Evolutionary conservation across 176 grass and related monocot species (phyloP).

Genomic region (Triticum urartu): DNA sequence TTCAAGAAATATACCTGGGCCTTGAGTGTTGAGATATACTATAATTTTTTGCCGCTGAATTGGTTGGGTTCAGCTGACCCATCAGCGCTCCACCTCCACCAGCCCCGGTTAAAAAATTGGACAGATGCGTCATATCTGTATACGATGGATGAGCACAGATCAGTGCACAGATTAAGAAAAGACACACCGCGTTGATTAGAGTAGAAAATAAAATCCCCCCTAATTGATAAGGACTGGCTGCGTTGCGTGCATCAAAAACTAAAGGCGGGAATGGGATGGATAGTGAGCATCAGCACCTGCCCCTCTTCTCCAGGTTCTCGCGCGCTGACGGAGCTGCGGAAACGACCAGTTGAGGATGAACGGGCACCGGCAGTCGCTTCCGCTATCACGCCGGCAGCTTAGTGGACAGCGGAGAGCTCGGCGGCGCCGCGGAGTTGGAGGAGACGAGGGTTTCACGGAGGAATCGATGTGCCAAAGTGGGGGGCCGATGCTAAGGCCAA

Average conservation of each 20-base stretch:
- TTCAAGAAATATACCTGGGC: not conserved
- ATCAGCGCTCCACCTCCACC: not conserved
- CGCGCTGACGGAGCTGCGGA: not conserved
- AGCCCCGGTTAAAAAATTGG: not conserved
- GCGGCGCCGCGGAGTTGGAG: not conserved
- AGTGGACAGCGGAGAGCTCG: not conserved
- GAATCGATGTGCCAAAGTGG: too few relatives aligned
- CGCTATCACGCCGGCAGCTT: not conserved
- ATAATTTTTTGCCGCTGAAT: not conserved
- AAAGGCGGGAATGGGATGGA: not conserved
- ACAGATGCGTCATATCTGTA: not conserved
- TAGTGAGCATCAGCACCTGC: too few relatives aligned
- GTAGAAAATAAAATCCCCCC: too few relatives aligned
- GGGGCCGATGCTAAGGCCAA: too few relatives aligned
- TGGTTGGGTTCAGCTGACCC: not conserved
- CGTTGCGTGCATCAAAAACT: not conserved
- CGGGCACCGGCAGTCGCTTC: not conserved
- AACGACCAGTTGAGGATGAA: not conserved
- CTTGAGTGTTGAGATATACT: not conserved
- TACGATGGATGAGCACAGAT: not conserved
- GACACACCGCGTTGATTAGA: not conserved
- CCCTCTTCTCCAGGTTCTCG: too few relatives aligned
- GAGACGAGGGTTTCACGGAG: not conserved
- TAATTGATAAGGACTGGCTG: not conserved
- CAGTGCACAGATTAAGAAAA: not conserved